Evolutionary conservation across 805 yeast genomes (phyloP).

Genomic region (Candida broadrunensis): DNA sequence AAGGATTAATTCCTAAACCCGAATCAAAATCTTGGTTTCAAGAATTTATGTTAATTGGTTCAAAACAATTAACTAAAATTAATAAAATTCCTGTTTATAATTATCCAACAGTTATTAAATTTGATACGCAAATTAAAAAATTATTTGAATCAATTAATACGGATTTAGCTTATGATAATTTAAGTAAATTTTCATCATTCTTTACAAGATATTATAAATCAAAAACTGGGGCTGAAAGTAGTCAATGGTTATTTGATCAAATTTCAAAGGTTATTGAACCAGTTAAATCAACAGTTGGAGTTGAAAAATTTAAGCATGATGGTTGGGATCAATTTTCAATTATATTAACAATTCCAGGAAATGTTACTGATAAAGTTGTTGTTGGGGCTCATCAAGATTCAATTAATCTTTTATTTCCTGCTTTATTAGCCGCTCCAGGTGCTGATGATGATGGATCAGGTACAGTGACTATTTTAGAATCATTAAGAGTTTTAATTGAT

Average conservation of each 20-base stretch:
- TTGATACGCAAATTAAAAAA: conserved; percentile 35
- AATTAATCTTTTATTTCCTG: conserved; percentile 69
- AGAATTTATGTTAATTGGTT: conserved; percentile 15
- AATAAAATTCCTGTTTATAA: conserved; percentile 32
- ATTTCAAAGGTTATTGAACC: conserved; percentile 39
- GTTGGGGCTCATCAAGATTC: conserved; percentile 92
- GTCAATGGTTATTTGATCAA: conserved; percentile 62
- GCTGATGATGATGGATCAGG: conserved; percentile 97
- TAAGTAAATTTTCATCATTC: conserved; percentile 66
- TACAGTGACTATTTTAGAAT: conserved; percentile 72
- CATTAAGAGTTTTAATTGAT: conserved; percentile 59
- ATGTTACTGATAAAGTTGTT: conserved; percentile 51
- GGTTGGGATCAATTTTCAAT: conserved; percentile 79
- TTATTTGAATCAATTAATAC: conserved; percentile 45
- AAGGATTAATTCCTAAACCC: conserved; percentile 16
- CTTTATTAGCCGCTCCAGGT: conserved; percentile 75
- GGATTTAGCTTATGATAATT: conserved; percentile 46
- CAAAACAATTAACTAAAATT: conserved; percentile 24
- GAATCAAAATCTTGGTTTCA: conserved; percentile 7
- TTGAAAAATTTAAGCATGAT: conserved; percentile 55
- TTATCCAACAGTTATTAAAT: conserved; percentile 50
- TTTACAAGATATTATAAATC: conserved; percentile 76
- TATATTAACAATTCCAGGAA: conserved; percentile 62
- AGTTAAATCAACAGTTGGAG: conserved; percentile 23
- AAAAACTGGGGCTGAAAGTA: conserved; percentile 64